These are phyloP conservation scores for Diaporthe nobilis DNA, from an alignment of 2,329 filamentous ascomycete species.

Conservation along the genomic window DNA sequence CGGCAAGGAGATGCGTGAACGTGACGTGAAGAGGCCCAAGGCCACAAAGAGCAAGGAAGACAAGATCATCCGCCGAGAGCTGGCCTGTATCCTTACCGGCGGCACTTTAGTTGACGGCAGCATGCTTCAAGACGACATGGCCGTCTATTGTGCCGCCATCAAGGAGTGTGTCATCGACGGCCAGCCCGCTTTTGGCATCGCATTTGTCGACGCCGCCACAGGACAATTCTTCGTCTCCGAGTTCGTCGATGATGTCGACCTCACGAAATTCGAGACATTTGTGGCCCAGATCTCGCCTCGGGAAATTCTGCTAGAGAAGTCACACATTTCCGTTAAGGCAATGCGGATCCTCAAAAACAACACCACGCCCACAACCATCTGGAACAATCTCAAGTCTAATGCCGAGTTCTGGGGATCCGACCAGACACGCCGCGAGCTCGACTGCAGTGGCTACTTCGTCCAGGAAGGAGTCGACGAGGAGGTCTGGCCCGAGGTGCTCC, in stretches of 20 bases:
- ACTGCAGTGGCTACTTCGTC: conserved; percentile 83
- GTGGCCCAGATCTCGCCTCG: conserved; percentile 92
- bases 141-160: conserved; percentile 95
- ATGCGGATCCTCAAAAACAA: conserved; percentile 96
- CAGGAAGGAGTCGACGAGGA: conserved; percentile 68
- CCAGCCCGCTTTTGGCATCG: conserved; percentile 87
- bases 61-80: conserved; percentile 92
- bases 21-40: conserved; percentile 74
- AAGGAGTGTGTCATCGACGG: conserved; percentile 84
- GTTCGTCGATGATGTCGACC: conserved; percentile 90
- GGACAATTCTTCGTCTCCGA: conserved; percentile 95
- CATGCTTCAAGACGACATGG: conserved; percentile 99
- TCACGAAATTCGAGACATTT: conserved; percentile 98
- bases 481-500: conserved; percentile 82
- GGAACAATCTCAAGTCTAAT: conserved; percentile 90
- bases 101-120: conserved; percentile 95
- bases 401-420: conserved; percentile 95
- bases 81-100: conserved; percentile 90
- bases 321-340: conserved; percentile 86
- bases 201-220: conserved; percentile 95
- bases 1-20: conserved; percentile 98
- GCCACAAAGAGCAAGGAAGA: conserved; percentile 76
- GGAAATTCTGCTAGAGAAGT: conserved; percentile 92
- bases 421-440: conserved; percentile 84
- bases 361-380: conserved; percentile 91